Percentiles rank a stretch among this genome's conserved stretches.
Evolutionary conservation across 139 green algal species (phyloP).

Genomic region (Haematococcus lacustris): DNA sequence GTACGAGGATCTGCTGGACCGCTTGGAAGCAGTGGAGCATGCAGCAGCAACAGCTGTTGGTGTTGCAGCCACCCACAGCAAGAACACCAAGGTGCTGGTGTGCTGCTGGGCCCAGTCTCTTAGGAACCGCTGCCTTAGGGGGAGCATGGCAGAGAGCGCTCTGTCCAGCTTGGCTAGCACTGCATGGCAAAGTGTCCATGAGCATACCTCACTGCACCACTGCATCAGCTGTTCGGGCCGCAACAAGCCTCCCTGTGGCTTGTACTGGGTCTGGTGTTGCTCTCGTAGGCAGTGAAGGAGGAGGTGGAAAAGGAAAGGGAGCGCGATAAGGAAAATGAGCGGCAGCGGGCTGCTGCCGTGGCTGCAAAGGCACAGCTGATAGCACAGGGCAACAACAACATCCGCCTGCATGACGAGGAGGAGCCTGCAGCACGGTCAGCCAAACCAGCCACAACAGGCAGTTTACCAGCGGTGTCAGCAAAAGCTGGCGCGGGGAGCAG

Average conservation of each 20-base stretch:
- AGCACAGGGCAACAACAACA: constrained; percentile 26
- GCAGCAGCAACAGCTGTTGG: constrained; percentile 19
- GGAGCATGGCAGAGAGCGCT: too few relatives aligned
- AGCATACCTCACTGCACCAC: too few relatives aligned
- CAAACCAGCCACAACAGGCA: too few relatives aligned
- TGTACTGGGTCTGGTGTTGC: too few relatives aligned
- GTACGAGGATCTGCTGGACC: constrained; percentile 68
- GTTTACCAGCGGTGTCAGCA: too few relatives aligned
- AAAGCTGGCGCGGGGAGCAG: too few relatives aligned
- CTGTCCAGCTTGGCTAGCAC: too few relatives aligned
- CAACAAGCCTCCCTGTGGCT: too few relatives aligned
- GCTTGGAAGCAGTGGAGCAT: constrained; percentile 56
- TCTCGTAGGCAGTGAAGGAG: constrained; percentile 31
- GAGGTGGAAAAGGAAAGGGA: constrained; percentile 36
- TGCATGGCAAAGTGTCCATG: constrained; percentile 21
- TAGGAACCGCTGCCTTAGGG: too few relatives aligned
- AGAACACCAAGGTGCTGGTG: constrained; percentile 2
- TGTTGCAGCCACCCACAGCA: constrained; percentile 15
- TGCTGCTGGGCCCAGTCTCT: too few relatives aligned
- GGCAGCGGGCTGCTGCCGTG: constrained; percentile 56
- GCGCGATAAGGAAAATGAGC: constrained; percentile 62
- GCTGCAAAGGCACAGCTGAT: constrained; percentile 76
- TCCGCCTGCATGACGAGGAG: constrained; percentile 23
- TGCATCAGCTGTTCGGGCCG: too few relatives aligned
- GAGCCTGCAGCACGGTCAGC: neutral